Evolutionary conservation across 345 rosid genomes (phyloP).

Genomic region (Leavenworthia alabamica): DNA sequence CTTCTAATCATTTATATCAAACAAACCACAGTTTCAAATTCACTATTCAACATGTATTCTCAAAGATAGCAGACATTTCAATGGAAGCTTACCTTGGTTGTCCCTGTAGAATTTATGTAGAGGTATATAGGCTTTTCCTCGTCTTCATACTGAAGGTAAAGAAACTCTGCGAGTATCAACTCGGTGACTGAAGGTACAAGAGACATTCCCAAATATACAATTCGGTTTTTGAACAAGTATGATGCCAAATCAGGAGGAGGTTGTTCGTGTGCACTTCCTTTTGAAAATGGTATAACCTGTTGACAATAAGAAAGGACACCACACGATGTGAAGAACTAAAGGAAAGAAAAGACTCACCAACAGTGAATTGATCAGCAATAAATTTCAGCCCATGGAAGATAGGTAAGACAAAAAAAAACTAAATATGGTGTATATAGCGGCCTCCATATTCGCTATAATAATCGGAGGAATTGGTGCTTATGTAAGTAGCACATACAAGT

Average conservation of each 20-base stretch:
- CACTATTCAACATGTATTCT: background rate
- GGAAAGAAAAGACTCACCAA: background rate
- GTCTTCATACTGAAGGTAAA: slow-evolving; percentile 84
- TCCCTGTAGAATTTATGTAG: slow-evolving; percentile 93
- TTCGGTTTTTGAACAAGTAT: slow-evolving; percentile 66
- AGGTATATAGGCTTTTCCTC: slow-evolving; percentile 78
- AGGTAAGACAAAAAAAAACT: background rate
- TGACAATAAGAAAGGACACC: slow-evolving; percentile 4
- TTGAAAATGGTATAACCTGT: slow-evolving; percentile 77
- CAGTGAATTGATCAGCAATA: background rate
- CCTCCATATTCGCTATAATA: background rate
- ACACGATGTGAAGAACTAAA: background rate
- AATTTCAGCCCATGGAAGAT: background rate
- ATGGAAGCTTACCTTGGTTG: slow-evolving; percentile 53
- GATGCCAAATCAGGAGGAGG: slow-evolving; percentile 95
- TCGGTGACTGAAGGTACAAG: slow-evolving; percentile 90
- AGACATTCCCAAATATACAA: slow-evolving; percentile 93
- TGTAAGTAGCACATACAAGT: background rate
- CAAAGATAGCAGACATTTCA: background rate
- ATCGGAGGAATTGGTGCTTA: background rate
- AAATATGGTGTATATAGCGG: background rate
- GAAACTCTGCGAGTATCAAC: slow-evolving; percentile 75
- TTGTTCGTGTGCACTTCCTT: slow-evolving; percentile 74
- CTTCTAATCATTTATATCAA: background rate
- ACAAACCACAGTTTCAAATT: background rate